Conservation (phyloP, 2,329 filamentous ascomycete genomes). For the Hypoxylon sp. region DNA sequence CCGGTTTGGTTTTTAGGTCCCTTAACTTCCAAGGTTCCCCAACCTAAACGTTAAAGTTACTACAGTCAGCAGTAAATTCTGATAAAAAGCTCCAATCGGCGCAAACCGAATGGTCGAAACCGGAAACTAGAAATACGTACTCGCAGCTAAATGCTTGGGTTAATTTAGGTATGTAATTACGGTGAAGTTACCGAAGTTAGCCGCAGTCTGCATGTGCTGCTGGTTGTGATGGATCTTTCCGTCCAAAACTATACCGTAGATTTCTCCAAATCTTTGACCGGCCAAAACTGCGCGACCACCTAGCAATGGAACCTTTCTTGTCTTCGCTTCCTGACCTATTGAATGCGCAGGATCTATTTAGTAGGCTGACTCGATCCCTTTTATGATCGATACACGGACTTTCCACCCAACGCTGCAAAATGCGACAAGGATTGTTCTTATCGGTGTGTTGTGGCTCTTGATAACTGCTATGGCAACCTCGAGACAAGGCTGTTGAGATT, state of each 20-base stretch:
- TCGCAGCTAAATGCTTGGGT: slow-evolving; percentile 21
- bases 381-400: slow-evolving; percentile 34
- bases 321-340: slow-evolving; percentile 25
- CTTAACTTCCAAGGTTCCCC: neutral
- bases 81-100: slow-evolving; percentile 23
- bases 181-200: neutral
- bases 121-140: slow-evolving; percentile 19
- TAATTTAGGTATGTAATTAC: slow-evolving; percentile 23
- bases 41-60: slow-evolving; percentile 22
- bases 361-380: slow-evolving; percentile 15
- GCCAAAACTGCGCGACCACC: slow-evolving; percentile 10
- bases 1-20: slow-evolving; percentile 4
- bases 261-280: slow-evolving; percentile 15
- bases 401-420: slow-evolving; percentile 8
- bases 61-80: neutral
- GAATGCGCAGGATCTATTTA: slow-evolving; percentile 27
- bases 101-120: slow-evolving; percentile 15
- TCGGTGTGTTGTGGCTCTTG: slow-evolving; percentile 3
- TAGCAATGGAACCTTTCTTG: slow-evolving; percentile 15
- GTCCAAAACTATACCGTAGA: too few relatives aligned
- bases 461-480: slow-evolving; percentile 14
- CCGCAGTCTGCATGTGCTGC: too few relatives aligned
- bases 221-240: slow-evolving; percentile 3
- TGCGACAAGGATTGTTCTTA: slow-evolving; percentile 10
- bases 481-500: slow-evolving; percentile 12